Conservation (phyloP, 2,329 filamentous ascomycete species). For the Aspergillus nomiae region DNA sequence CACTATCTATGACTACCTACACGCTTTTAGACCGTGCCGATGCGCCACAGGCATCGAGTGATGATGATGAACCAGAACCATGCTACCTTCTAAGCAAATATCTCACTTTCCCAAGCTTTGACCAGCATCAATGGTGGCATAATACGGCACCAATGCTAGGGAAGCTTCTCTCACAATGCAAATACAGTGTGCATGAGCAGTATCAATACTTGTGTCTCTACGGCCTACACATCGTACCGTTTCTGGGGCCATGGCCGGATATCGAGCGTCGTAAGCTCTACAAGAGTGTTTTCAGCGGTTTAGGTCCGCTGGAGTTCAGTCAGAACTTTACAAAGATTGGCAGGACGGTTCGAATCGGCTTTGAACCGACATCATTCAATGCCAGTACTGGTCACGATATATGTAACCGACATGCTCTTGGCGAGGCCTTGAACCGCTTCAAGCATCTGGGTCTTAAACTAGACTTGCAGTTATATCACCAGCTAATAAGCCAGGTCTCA, state of each 20-base stretch:
- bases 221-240: constrained; percentile 11
- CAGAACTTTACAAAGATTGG: constrained; percentile 12
- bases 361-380: constrained; percentile 9
- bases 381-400: constrained; percentile 7
- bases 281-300: not conserved
- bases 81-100: not conserved
- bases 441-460: constrained; percentile 2
- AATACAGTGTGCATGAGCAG: constrained; percentile 13
- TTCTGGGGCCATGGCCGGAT: constrained; percentile 4
- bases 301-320: constrained; percentile 2
- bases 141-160: constrained; percentile 11
- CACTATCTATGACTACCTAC: not conserved
- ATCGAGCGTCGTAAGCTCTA: not conserved
- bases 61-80: not conserved
- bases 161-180: constrained; percentile 10
- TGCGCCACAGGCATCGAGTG: too few species aligned
- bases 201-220: constrained; percentile 14
- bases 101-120: constrained; percentile 8
- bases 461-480: constrained; percentile 13
- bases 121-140: constrained; percentile 16
- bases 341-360: constrained; percentile 7
- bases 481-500: constrained; percentile 8
- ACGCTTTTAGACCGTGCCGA: not conserved
- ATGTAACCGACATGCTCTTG: constrained; percentile 4
- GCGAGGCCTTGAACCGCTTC: constrained; percentile 1